Percentiles rank a stretch among this genome's conserved stretches.
Conservation (phyloP, 2,329 filamentous ascomycete genomes). For the Mycosphaerella sp. region DNA sequence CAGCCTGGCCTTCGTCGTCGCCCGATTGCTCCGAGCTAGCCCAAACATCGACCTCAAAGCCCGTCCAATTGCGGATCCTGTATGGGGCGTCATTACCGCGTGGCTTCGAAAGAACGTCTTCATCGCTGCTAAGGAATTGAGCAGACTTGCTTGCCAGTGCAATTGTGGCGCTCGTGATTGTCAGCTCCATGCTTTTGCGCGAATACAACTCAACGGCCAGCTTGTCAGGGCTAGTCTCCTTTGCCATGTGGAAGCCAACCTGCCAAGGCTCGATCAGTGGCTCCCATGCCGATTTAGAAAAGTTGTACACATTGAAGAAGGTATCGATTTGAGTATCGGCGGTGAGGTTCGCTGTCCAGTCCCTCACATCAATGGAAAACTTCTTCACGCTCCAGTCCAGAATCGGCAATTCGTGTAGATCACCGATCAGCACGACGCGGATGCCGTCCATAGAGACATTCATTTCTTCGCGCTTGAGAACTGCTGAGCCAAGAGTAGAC, state of each 20-base stretch:
- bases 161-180: constrained; percentile 87
- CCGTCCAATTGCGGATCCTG: constrained; percentile 89
- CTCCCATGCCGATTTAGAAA: constrained; percentile 98
- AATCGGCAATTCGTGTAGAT: constrained; percentile 90
- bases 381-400: constrained; percentile 89
- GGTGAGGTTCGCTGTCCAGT: constrained; percentile 85
- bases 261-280: constrained; percentile 95
- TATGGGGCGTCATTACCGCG: constrained; percentile 89
- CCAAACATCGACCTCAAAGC: constrained; percentile 81
- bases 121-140: constrained; percentile 77
- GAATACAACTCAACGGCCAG: constrained; percentile 82
- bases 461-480: constrained; percentile 69
- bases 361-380: constrained; percentile 75
- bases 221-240: constrained; percentile 66
- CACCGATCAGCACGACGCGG: constrained; percentile 88
- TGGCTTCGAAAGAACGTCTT: constrained; percentile 90
- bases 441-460: constrained; percentile 82
- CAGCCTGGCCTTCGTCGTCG: constrained; percentile 64
- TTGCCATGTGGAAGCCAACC: constrained; percentile 82
- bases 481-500: constrained; percentile 41
- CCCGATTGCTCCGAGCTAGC: constrained; percentile 56
- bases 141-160: constrained; percentile 89
- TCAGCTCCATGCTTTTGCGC: constrained; percentile 84
- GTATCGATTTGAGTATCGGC: constrained; percentile 88
- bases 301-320: constrained; percentile 97